Evolutionary conservation across 352 stramenopile species (phyloP).

Genomic region (Globisporangium sylvaticum): DNA sequence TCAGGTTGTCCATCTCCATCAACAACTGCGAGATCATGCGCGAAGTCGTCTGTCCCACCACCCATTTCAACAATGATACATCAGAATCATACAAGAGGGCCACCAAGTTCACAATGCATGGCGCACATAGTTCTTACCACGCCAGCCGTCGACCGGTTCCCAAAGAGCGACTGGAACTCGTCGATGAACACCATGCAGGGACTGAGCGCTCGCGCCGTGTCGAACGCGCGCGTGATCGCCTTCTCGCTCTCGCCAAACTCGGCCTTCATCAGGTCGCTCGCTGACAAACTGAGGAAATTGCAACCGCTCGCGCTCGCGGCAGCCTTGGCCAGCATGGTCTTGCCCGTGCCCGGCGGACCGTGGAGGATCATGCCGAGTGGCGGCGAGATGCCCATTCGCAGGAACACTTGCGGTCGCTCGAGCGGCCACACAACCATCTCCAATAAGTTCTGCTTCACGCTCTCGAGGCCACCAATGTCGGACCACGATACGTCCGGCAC

Average conservation of each 20-base stretch:
- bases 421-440: constrained; percentile 88
- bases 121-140: constrained; percentile 20
- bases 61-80: background rate
- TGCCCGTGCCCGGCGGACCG: constrained; percentile 77
- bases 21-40: constrained; percentile 85
- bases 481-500: constrained; percentile 65
- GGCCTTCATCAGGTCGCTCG: constrained; percentile 75
- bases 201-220: constrained; percentile 64
- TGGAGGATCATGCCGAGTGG: constrained; percentile 75
- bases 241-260: constrained; percentile 87
- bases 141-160: constrained; percentile 65
- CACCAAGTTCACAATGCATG: background rate
- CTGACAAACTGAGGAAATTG: constrained; percentile 78
- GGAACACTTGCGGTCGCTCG: constrained; percentile 76
- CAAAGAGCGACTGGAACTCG: constrained; percentile 86
- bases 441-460: constrained; percentile 70
- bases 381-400: constrained; percentile 74
- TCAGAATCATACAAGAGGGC: background rate
- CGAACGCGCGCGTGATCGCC: constrained; percentile 65
- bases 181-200: constrained; percentile 88
- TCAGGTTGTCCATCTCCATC: constrained; percentile 76
- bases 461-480: constrained; percentile 67
- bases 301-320: constrained; percentile 72
- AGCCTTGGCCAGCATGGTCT: constrained; percentile 86
- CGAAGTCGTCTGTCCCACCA: constrained; percentile 48